phyloP scores from a whole-genome alignment of 2,329 filamentous ascomycete species.

The Cordyceps fumosorosea region DNA sequence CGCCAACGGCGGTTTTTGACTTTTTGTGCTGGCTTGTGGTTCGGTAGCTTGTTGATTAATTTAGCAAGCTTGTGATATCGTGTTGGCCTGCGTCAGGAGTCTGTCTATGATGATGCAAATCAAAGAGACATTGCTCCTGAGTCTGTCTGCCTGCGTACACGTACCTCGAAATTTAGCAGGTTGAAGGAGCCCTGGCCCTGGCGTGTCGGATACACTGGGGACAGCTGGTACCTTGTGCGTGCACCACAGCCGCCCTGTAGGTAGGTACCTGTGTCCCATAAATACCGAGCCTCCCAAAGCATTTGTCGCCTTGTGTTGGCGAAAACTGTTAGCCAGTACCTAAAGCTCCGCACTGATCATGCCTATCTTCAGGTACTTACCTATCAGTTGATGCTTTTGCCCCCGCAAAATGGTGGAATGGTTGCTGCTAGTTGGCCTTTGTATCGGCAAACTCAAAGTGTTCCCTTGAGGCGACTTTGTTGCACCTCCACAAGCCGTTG shows the following conservation, averaged over 20 bases:
- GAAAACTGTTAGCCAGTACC: no score
- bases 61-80: background rate
- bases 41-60: background rate
- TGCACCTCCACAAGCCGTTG: no score
- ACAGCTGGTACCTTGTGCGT: background rate
- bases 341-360: no score
- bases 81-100: background rate
- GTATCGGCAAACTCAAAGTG: no score
- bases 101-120: constrained; percentile 8
- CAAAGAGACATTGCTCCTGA: background rate
- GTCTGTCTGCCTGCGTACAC: background rate
- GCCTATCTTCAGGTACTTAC: no score
- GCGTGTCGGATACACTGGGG: background rate
- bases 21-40: background rate
- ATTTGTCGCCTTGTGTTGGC: no score
- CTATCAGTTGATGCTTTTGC: no score
- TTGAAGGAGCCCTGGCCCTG: background rate
- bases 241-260: background rate
- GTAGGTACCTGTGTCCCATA: background rate
- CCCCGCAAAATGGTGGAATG: no score
- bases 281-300: no score
- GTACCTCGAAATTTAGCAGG: background rate
- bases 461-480: no score
- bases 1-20: background rate
- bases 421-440: no score